A percentile compares a stretch with the other conserved stretches of the same genome.
phyloP scores from a whole-genome alignment of 1,139 yeast species.

The Tardiomyces blankii region DNA sequence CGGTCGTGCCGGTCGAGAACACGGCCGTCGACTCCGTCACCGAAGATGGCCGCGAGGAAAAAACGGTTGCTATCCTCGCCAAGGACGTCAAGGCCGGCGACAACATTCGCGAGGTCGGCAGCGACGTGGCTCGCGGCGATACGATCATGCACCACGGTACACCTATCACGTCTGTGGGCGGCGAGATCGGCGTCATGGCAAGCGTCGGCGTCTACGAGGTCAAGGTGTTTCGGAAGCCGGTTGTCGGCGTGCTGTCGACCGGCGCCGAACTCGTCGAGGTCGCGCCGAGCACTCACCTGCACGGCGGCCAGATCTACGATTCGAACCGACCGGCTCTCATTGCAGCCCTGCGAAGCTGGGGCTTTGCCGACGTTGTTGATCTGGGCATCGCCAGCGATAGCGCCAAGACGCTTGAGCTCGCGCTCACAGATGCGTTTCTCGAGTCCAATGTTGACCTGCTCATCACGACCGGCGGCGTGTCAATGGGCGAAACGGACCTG shows the following conservation, averaged over 20 bases:
- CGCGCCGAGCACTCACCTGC: conserved; percentile 10
- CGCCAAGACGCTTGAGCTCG: conserved; percentile 16
- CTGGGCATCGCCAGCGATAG: conserved; percentile 34
- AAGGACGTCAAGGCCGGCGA: conserved; percentile 28
- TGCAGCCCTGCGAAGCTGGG: conserved; percentile 24
- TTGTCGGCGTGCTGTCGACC: conserved; percentile 36
- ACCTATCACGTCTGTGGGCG: conserved; percentile 30
- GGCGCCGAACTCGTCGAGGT: conserved; percentile 38
- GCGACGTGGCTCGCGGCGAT: conserved; percentile 31
- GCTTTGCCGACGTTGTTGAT: conserved; percentile 26
- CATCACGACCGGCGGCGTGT: conserved; percentile 43
- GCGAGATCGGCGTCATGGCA: conserved; percentile 37
- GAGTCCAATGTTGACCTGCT: conserved; percentile 27
- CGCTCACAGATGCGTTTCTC: conserved; percentile 19
- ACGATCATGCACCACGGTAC: conserved; percentile 28
- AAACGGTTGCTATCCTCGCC: conserved; percentile 24
- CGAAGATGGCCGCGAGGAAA: conserved; percentile 31
- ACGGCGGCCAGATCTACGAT: conserved; percentile 37
- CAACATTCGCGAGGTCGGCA: conserved; percentile 35
- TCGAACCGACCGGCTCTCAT: conserved; percentile 36
- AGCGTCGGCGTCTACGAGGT: conserved; percentile 31
- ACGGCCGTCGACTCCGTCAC: conserved; percentile 27
- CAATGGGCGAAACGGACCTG: conserved; percentile 43
- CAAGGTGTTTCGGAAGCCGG: conserved; percentile 31
- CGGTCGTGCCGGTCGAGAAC: conserved; percentile 44